phyloP scores from a whole-genome alignment of 208 protist species.

The Perkinsela sp. region DNA sequence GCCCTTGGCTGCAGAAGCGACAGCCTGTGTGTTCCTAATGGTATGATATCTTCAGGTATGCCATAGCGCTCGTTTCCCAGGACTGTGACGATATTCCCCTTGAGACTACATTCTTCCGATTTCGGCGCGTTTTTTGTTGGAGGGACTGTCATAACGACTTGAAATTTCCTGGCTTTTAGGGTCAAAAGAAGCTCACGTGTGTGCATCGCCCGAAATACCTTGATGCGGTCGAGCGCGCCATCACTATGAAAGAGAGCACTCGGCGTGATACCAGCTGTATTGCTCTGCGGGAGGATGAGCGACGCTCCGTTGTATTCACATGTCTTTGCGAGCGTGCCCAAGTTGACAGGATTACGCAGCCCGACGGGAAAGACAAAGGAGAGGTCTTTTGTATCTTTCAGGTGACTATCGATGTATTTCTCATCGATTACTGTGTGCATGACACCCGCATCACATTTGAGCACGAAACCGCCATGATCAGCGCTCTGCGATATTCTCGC shows the following conservation, averaged over 20 bases:
- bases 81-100: neutral
- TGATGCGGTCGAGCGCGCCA: neutral
- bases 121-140: neutral
- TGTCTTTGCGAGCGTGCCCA: neutral
- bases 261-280: neutral
- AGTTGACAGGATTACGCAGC: neutral
- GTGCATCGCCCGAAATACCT: too few relatives aligned
- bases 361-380: neutral
- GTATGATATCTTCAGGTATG: neutral
- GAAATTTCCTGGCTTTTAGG: neutral
- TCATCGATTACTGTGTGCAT: neutral
- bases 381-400: too few relatives aligned
- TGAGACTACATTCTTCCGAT: neutral
- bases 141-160: neutral
- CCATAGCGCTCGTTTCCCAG: neutral
- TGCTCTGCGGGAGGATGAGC: neutral
- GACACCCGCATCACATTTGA: neutral
- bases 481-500: neutral
- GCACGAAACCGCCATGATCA: neutral
- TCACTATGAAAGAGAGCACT: neutral
- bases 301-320: neutral
- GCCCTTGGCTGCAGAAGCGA: neutral
- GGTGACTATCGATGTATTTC: too few relatives aligned
- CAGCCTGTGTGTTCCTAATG: neutral
- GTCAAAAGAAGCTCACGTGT: too few relatives aligned